phyloP scores from a whole-genome alignment of 768 basidiomycete genomes.

The Boletus insuetus region DNA sequence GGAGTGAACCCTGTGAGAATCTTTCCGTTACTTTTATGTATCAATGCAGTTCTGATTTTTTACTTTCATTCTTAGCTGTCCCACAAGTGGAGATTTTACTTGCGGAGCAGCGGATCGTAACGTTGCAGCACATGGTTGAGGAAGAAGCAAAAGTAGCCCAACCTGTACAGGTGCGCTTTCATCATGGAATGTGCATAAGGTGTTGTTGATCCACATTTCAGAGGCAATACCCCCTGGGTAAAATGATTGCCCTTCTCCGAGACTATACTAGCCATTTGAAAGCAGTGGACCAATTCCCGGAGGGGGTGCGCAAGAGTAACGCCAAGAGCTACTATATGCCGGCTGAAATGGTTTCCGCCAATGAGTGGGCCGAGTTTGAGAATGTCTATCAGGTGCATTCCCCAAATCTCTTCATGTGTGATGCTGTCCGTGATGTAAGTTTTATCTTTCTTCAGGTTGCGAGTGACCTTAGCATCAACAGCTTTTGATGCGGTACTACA shows the following conservation, averaged over 20 bases:
- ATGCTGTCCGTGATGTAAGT: conserved; percentile 75
- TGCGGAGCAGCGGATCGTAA: conserved; percentile 50
- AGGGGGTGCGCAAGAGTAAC: conserved; percentile 30
- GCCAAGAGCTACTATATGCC: conserved; percentile 61
- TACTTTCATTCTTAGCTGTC: conserved; percentile 43
- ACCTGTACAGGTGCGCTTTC: conserved; percentile 14
- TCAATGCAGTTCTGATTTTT: background rate
- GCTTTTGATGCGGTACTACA: conserved; percentile 88
- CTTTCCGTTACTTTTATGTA: background rate
- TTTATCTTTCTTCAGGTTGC: background rate
- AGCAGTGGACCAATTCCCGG: conserved; percentile 40
- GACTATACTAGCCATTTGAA: conserved; percentile 58
- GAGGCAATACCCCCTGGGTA: conserved; percentile 30
- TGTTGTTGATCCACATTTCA: conserved; percentile 11
- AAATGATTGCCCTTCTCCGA: conserved; percentile 59
- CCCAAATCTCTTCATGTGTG: conserved; percentile 76
- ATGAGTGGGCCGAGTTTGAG: conserved; percentile 80
- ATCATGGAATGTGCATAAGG: background rate
- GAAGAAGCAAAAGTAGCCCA: conserved; percentile 10
- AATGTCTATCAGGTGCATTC: conserved; percentile 91
- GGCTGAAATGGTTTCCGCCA: conserved; percentile 60
- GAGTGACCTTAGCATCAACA: conserved; percentile 30
- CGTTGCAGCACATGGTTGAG: conserved; percentile 36
- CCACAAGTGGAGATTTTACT: conserved; percentile 63
- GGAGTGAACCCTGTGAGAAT: conserved; percentile 62